Evolutionary conservation across 2,329 filamentous ascomycete species (phyloP).

Genomic region (Diaporthe capsici): DNA sequence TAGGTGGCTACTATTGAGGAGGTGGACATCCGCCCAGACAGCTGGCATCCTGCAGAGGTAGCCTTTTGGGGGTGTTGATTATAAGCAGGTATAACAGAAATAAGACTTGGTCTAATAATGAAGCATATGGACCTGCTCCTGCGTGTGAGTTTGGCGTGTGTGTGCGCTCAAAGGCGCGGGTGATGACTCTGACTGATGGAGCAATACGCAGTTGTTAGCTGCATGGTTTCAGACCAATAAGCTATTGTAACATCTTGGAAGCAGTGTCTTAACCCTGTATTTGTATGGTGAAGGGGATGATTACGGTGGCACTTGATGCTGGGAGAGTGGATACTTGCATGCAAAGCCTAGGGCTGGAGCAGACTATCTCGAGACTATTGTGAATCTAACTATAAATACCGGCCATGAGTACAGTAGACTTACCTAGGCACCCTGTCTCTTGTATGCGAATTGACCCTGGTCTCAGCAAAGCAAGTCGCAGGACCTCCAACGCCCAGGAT

Average conservation of each 20-base stretch:
- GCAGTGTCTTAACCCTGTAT: not conserved
- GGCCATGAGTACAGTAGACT: not conserved
- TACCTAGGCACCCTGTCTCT: not conserved
- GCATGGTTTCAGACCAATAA: not conserved
- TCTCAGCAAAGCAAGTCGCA: not conserved
- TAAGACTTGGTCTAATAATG: constrained; percentile 17
- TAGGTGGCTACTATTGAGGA: constrained; percentile 1
- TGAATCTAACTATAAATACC: not conserved
- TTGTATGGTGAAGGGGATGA: no score
- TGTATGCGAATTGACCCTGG: not conserved
- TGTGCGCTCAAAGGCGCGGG: no score
- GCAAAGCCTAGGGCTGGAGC: not conserved
- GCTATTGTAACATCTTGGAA: not conserved
- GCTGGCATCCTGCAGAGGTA: constrained; percentile 5
- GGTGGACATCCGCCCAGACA: not conserved
- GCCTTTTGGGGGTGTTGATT: not conserved
- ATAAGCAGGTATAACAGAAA: constrained; percentile 10
- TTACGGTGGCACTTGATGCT: not conserved
- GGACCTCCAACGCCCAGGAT: not conserved
- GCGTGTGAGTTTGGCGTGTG: not conserved
- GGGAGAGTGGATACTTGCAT: not conserved
- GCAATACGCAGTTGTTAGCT: not conserved
- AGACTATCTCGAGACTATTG: not conserved
- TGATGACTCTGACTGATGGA: no score
- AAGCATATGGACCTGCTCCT: not conserved